Evolutionary conservation across 495 filamentous ascomycete species (phyloP).

Genomic region (Penicillium lagena): DNA sequence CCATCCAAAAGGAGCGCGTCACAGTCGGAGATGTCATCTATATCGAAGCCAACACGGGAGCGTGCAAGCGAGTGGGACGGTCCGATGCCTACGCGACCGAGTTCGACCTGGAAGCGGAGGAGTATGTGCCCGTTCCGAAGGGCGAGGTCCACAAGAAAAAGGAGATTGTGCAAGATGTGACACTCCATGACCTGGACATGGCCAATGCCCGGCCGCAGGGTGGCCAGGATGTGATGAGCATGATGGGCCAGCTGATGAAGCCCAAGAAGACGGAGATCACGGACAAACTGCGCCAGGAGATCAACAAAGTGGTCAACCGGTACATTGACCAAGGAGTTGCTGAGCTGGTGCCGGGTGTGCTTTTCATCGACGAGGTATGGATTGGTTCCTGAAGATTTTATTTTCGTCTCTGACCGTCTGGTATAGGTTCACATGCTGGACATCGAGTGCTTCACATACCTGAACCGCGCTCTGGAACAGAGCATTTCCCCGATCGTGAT

Average conservation of each 20-base stretch:
- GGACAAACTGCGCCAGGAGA: slow-evolving; percentile 88
- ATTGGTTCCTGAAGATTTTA: no score
- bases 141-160: slow-evolving; percentile 99
- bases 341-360: slow-evolving; percentile 90
- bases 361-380: slow-evolving; percentile 95
- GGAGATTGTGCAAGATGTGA: slow-evolving; percentile 99
- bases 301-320: slow-evolving; percentile 97
- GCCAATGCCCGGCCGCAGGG: slow-evolving; percentile 92
- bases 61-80: slow-evolving; percentile 91
- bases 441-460: slow-evolving; percentile 97
- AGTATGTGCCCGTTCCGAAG: slow-evolving; percentile 97
- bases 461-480: slow-evolving; percentile 93
- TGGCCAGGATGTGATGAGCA: slow-evolving; percentile 98
- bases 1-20: slow-evolving; percentile 95
- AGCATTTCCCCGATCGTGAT: slow-evolving; percentile 93
- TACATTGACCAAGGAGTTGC: slow-evolving; percentile 99
- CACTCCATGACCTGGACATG: slow-evolving; percentile 91
- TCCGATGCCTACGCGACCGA: slow-evolving; percentile 96
- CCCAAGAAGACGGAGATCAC: slow-evolving; percentile 98
- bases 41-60: slow-evolving; percentile 96
- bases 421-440: slow-evolving; percentile 94
- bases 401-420: background rate
- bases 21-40: slow-evolving; percentile 96
- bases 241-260: slow-evolving; percentile 99
- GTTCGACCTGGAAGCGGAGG: slow-evolving; percentile 96